Evolutionary conservation across 441 rosid genomes (phyloP), one percentile per base, ranked within the genome.

Genomic region (Oxalis stricta): DNA sequence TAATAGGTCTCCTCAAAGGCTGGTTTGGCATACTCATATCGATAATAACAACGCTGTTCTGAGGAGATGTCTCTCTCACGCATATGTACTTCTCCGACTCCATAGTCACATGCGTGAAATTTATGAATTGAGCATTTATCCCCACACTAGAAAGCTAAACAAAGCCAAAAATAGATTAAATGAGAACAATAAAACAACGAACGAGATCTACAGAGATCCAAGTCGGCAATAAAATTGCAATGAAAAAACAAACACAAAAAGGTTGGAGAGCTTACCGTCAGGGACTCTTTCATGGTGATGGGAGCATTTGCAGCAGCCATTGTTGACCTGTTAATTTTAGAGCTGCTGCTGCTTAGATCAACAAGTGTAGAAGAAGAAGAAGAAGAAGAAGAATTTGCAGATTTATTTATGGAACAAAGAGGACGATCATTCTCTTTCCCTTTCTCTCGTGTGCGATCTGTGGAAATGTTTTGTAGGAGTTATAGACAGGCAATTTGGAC

Each of bases 11-110:
- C 50, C 98, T 70, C 62, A 89, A 44, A 8, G 98, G 98, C 78
- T 91, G 98, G 63, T 78, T 50, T 17, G 98, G 98, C 93, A 77
- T 72, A 51, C 60, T 81, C 98, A 91, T 91, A 56, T 91, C 96
- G 2, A 85, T 56, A 56, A 86, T 85, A 18, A 91, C 98, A 38
- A 91, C 96, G 33, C 96, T 83, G 62, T 91, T 91, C 72, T 91
- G 98, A 0, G 98, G 96, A 7, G 95, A 68, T 18, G 98, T 91
- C 61, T 91, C 98, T 31, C 98, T 61, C 22, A 76, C 79, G 30
- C 82, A 72, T 17, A 75, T 75, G 28, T 75, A 75, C 60, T 75
- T 75, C 30, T 75, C 82, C 0, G 82, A 75, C 33, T 75, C 82
- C 82, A 75, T 75, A 3, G 97, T 89, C 23, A 89, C 96, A 38